A percentile compares a stretch with the other conserved stretches of the same genome.
Evolutionary conservation across 106 monocot species (phyloP).

Genomic region (Triglochin maritima): DNA sequence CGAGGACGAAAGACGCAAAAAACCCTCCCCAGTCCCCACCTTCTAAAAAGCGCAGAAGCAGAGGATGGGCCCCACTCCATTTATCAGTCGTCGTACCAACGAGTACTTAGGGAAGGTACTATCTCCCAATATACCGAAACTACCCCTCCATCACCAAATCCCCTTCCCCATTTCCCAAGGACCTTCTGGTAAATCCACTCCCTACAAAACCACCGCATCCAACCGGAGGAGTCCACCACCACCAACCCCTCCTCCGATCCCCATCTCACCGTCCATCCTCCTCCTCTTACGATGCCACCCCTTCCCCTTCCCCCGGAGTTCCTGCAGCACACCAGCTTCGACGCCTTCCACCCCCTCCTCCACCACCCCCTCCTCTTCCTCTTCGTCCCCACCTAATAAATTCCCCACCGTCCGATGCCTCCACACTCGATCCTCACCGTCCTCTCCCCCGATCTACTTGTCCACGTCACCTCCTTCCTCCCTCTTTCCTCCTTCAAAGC

Average conservation of each 20-base stretch:
- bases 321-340: constrained; percentile 22
- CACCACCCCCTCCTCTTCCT: constrained; percentile 51
- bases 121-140: no score
- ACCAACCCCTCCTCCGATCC: background rate
- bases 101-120: no score
- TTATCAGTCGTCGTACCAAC: no score
- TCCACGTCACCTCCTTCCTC: constrained; percentile 45
- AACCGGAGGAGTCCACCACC: no score
- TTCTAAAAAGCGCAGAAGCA: no score
- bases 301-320: constrained; percentile 6
- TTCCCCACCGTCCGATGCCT: background rate
- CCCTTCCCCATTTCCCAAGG: background rate
- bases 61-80: no score
- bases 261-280: background rate
- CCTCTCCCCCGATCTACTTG: constrained; percentile 54
- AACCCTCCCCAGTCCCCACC: no score
- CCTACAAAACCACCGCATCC: background rate
- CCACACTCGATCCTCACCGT: constrained; percentile 11
- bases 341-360: constrained; percentile 25
- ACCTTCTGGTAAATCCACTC: constrained; percentile 1
- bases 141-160: background rate
- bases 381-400: constrained; percentile 56
- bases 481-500: constrained; percentile 36
- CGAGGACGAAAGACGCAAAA: no score
- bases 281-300: background rate